Evolutionary conservation across 2,329 filamentous ascomycete species (phyloP), one percentile per base, ranked within the genome.

Genomic region (Penicillium carneum): DNA sequence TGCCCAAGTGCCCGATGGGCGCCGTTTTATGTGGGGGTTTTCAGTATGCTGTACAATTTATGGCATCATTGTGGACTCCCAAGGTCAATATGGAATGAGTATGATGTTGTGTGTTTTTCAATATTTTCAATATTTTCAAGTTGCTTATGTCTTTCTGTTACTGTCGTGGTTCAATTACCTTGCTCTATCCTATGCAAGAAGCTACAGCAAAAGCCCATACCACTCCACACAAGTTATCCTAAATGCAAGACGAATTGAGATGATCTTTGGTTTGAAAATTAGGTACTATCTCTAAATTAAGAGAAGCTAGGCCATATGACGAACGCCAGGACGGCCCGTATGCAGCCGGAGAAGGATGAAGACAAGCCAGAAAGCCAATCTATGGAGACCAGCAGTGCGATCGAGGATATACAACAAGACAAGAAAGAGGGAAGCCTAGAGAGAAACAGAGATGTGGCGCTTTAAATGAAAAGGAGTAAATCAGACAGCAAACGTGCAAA

Each of bases 191-290:
- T 31, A 48, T 20, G n/a, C 7, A 34, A 34, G 3, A 18, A 12
- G 11, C 47, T 26, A 23, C 14, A 49, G n/a, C 33, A 26, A 36
- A 12, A 9, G 29, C 1, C 34, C 48, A 29, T 39, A 18, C 34
- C 16, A 46, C 18, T 23, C 9, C 14, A 52, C n/a, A 16, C 16
- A 26, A 23, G 9, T n/a, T 33, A 45, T 53, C 6, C 8, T 16
- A 16, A 42, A 18, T 18, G 26, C 4, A 3, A 57, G 12, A 29
- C 16, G n/a, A 8, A 55, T 41, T 26, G 39, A 45, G 39, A 38
- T 41, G 49, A 43, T 18, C 20, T n/a, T 64, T 23, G 38, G 57
- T 11, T 57, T 61, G 58, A 31, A 31, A 53, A 66, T 69, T 67
- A 38, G 34, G 34, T 38, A 63, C 42, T 53, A 55, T 61, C 43